phyloP scores from a whole-genome alignment of 139 green algal species.

The Picochlorum costavermella region DNA sequence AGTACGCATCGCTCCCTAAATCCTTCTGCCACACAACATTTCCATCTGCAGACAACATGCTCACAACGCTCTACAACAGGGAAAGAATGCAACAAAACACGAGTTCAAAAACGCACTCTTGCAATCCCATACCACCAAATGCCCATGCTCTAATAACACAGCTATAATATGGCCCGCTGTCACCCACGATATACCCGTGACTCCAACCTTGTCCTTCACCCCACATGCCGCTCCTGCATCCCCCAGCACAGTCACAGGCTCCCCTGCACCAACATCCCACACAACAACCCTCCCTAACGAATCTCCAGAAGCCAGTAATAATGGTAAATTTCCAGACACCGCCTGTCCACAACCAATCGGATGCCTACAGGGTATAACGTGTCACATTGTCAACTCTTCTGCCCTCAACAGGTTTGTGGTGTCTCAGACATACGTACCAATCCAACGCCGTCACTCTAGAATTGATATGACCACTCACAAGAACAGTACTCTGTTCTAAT shows the following conservation, averaged over 20 bases:
- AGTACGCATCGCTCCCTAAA: conserved; percentile 35
- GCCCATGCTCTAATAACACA: conserved; percentile 48
- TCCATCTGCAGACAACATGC: conserved; percentile 12
- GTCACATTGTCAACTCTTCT: no score
- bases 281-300: conserved; percentile 56
- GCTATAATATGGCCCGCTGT: conserved; percentile 44
- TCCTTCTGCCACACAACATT: conserved; percentile 38
- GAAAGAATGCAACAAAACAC: no score
- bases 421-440: conserved; percentile 32
- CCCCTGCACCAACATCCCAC: conserved; percentile 54
- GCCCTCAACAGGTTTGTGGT: neutral
- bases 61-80: no score
- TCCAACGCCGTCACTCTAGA: conserved; percentile 52
- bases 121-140: conserved; percentile 71
- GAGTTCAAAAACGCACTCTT: neutral
- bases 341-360: conserved; percentile 1
- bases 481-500: conserved; percentile 5
- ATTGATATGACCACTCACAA: conserved; percentile 7
- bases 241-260: conserved; percentile 35
- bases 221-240: conserved; percentile 24
- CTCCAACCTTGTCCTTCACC: neutral
- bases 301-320: conserved; percentile 68
- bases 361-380: neutral
- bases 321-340: neutral
- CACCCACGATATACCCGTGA: conserved; percentile 55